Percentiles rank a stretch among this genome's conserved stretches.
phyloP scores from a whole-genome alignment of 148 eudicot genomes.

The Hydrangea macrophylla region DNA sequence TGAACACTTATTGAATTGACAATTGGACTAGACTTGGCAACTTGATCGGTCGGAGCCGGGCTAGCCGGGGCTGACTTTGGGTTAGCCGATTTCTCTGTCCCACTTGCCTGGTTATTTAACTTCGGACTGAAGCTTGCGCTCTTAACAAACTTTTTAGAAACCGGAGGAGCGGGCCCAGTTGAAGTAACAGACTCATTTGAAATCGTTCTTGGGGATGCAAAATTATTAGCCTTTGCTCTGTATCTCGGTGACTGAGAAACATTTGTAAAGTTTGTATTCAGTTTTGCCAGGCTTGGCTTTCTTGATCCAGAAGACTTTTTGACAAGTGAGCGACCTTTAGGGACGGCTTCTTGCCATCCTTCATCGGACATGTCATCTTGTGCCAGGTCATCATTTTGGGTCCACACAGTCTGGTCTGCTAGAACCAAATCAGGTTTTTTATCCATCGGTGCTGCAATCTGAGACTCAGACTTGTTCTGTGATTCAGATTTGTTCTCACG shows the following conservation, averaged over 20 bases:
- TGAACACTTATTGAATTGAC: slow-evolving; percentile 48
- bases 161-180: slow-evolving; percentile 29
- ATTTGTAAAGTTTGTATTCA: slow-evolving; percentile 65
- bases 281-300: slow-evolving; percentile 69
- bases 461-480: slow-evolving; percentile 38
- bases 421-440: slow-evolving; percentile 31
- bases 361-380: slow-evolving; percentile 66
- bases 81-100: slow-evolving; percentile 36
- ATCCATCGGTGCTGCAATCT: slow-evolving; percentile 29
- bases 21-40: slow-evolving; percentile 40
- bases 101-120: slow-evolving; percentile 27
- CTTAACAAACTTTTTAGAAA: slow-evolving; percentile 48
- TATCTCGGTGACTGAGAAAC: slow-evolving; percentile 43
- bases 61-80: slow-evolving; percentile 60
- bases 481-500: slow-evolving; percentile 57
- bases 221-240: slow-evolving; percentile 51
- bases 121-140: slow-evolving; percentile 69
- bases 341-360: slow-evolving; percentile 98
- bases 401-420: slow-evolving; percentile 20
- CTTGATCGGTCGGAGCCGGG: slow-evolving; percentile 55
- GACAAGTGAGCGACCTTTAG: slow-evolving; percentile 70
- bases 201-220: slow-evolving; percentile 50
- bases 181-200: slow-evolving; percentile 47
- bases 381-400: slow-evolving; percentile 34
- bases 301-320: slow-evolving; percentile 61